Evolutionary conservation across 1,284 basidiomycete genomes (phyloP).

Genomic region (Salmacisia buchloeana): DNA sequence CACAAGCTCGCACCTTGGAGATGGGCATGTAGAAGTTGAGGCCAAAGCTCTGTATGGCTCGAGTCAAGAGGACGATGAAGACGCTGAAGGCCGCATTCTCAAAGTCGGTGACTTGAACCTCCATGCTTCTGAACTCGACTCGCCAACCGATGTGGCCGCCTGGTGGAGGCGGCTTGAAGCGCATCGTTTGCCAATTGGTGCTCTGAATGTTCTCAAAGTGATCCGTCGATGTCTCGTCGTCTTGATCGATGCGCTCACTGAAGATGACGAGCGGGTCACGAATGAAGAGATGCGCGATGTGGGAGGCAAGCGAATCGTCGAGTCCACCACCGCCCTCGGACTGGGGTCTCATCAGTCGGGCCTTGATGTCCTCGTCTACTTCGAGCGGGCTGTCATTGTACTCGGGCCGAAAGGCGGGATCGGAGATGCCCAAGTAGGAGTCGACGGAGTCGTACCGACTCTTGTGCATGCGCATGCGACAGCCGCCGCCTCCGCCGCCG

Average conservation of each 20-base stretch:
- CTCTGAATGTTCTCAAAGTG: conserved; percentile 99
- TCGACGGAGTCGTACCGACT: conserved; percentile 95
- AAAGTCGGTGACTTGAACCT: conserved; percentile 97
- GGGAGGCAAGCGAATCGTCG: conserved; percentile 79
- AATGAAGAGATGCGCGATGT: conserved; percentile 93
- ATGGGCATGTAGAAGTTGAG: conserved; percentile 96
- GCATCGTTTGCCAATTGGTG: conserved; percentile 98
- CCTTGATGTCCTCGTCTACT: conserved; percentile 68
- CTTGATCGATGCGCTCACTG: conserved; percentile 86
- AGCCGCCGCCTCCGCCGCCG: conserved; percentile 56
- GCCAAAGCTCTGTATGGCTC: conserved; percentile 84
- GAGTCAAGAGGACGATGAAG: conserved; percentile 86
- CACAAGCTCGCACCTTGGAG: conserved; percentile 66
- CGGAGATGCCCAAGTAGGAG: conserved; percentile 75
- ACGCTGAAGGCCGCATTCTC: conserved; percentile 96
- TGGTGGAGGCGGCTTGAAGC: conserved; percentile 89
- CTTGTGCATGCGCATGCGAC: conserved; percentile 77
- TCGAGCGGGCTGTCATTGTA: conserved; percentile 87
- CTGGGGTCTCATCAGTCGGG: conserved; percentile 12
- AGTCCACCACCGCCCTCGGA: conserved; percentile 58
- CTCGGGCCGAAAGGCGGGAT: conserved; percentile 77
- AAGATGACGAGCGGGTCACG: conserved; percentile 95
- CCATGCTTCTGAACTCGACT: conserved; percentile 98
- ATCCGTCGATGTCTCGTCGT: conserved; percentile 78
- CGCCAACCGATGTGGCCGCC: conserved; percentile 92